Conservation (phyloP, 495 filamentous ascomycete genomes). For the Cercophora newfieldiana region DNA sequence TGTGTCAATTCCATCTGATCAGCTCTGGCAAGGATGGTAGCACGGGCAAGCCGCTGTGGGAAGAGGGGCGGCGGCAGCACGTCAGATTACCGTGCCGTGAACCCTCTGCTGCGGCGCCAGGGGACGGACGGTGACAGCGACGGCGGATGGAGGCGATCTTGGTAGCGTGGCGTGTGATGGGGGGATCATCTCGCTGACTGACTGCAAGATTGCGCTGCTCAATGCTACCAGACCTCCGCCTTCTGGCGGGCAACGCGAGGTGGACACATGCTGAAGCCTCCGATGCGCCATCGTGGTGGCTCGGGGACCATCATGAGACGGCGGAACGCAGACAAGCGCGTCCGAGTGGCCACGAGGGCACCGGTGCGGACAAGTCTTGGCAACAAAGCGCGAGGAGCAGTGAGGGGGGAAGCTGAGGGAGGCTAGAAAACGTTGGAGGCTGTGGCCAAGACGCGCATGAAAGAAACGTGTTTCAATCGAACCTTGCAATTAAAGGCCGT, state of each 20-base stretch:
- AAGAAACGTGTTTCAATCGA: conserved; percentile 47
- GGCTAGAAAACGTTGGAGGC: conserved; percentile 22
- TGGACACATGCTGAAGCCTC: not conserved
- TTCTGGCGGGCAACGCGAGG: not conserved
- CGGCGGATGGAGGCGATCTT: conserved; percentile 3
- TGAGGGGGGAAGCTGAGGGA: conserved; percentile 23
- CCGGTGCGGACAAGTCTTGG: conserved; percentile 26
- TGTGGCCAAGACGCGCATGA: conserved; percentile 43
- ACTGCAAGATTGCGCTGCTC: conserved; percentile 49
- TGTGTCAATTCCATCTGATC: conserved; percentile 21
- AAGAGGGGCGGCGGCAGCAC: conserved; percentile 16
- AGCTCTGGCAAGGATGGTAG: conserved; percentile 1
- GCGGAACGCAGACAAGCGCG: conserved; percentile 7
- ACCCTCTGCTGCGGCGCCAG: not conserved
- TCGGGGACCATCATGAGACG: conserved; percentile 12
- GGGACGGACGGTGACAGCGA: conserved; percentile 26
- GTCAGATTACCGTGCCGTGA: conserved; percentile 22
- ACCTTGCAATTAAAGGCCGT: conserved; percentile 52
- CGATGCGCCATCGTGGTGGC: conserved; percentile 15
- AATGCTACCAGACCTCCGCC: conserved; percentile 38
- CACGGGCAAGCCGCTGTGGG: conserved; percentile 11
- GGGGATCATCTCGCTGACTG: conserved; percentile 34
- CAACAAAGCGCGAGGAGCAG: conserved; percentile 21
- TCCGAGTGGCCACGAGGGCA: conserved; percentile 20
- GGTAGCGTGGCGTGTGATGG: conserved; percentile 21